Evolutionary conservation across 495 filamentous ascomycete genomes (phyloP).

Genomic region (Astrothelium macrocarpum): DNA sequence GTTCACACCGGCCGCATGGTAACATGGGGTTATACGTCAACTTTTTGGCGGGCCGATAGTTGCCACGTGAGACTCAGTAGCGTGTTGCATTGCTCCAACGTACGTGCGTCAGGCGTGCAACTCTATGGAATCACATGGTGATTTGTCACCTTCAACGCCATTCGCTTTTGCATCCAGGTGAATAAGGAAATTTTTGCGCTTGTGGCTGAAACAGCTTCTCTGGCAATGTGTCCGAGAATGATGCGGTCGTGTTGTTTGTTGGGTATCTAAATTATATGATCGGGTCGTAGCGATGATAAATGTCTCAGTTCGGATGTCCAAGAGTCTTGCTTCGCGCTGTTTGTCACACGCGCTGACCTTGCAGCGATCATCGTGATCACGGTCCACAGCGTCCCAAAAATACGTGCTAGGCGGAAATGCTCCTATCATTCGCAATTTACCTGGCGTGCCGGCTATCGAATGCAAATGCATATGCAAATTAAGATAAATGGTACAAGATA

Average conservation of each 20-base stretch:
- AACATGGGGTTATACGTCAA: neutral
- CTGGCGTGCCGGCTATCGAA: neutral
- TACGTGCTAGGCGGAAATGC: no score
- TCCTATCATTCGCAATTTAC: no score
- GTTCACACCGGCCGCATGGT: neutral
- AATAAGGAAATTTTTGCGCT: neutral
- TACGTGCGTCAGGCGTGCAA: no score
- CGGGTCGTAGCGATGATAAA: neutral
- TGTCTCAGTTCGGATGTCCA: neutral
- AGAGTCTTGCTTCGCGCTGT: neutral
- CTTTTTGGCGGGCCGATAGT: neutral
- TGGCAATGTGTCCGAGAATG: neutral
- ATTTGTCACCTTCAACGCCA: neutral
- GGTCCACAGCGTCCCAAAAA: neutral
- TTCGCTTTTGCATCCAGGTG: neutral
- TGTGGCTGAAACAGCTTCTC: neutral
- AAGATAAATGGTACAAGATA: neutral
- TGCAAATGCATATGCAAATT: neutral
- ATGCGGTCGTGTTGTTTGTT: neutral
- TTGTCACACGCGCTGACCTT: neutral
- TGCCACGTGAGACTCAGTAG: neutral
- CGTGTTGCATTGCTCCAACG: neutral
- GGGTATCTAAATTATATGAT: neutral
- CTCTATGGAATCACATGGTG: no score
- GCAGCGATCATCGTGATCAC: neutral